Conservation (phyloP, 169 alveolate genomes). For the Plasmodium billcollinsi region DNA sequence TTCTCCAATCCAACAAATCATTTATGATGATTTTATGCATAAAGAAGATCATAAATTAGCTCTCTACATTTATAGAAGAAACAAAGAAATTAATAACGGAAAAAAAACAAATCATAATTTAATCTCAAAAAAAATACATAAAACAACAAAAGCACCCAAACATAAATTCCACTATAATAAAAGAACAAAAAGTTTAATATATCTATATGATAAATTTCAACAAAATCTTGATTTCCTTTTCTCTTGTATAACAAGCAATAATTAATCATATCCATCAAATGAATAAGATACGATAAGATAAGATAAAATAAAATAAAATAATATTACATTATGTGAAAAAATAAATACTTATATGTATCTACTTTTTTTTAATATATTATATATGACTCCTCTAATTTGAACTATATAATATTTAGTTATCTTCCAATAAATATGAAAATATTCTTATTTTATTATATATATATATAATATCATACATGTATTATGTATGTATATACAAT, state of each 20-base stretch:
- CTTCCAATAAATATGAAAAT: too few relatives aligned
- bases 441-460: too few relatives aligned
- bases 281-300: too few relatives aligned
- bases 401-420: too few relatives aligned
- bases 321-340: too few relatives aligned
- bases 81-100: slow-evolving; percentile 16
- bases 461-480: too few relatives aligned
- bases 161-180: not conserved
- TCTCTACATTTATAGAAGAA: slow-evolving; percentile 43
- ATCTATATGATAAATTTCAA: slow-evolving; percentile 41
- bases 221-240: slow-evolving; percentile 25
- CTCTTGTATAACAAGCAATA: slow-evolving; percentile 30
- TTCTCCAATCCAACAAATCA: not conserved
- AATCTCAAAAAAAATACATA: slow-evolving; percentile 26
- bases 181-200: slow-evolving; percentile 12
- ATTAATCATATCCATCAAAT: not conserved
- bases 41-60: slow-evolving; percentile 51
- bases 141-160: not conserved
- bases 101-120: slow-evolving; percentile 31
- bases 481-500: too few relatives aligned
- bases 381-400: too few relatives aligned
- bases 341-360: too few relatives aligned
- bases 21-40: not conserved
- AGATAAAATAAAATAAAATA: too few relatives aligned
- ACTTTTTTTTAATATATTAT: too few relatives aligned